These are phyloP conservation scores for Talaromyces pinophilus DNA, from an alignment of 2,329 filamentous ascomycete genomes.

Conservation along the genomic window DNA sequence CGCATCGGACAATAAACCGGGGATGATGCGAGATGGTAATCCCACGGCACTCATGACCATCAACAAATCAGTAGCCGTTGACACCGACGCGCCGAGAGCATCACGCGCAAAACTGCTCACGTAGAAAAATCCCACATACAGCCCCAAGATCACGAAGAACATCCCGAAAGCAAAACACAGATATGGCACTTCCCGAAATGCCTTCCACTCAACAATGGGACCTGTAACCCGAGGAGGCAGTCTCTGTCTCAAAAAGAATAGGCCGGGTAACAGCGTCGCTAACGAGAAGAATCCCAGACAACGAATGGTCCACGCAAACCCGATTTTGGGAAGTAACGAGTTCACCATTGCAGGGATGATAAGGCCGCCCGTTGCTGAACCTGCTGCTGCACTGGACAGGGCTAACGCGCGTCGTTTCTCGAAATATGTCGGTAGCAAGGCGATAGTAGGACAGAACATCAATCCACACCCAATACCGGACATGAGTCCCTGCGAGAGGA, in stretches of 20 bases:
- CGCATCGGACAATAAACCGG: conserved; percentile 40
- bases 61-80: conserved; percentile 60
- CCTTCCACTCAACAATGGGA: conserved; percentile 16
- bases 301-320: conserved; percentile 23
- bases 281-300: conserved; percentile 22
- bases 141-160: conserved; percentile 19
- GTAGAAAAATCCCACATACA: conserved; percentile 24
- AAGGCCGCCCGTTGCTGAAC: conserved; percentile 47
- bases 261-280: conserved; percentile 17
- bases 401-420: conserved; percentile 41
- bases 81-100: conserved; percentile 44
- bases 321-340: conserved; percentile 44
- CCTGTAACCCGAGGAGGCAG: conserved; percentile 16
- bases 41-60: conserved; percentile 67
- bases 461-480: conserved; percentile 47
- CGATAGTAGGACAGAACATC: conserved; percentile 44
- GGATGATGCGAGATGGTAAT: conserved; percentile 58
- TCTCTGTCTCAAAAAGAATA: conserved; percentile 18
- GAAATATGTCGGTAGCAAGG: conserved; percentile 48
- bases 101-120: conserved; percentile 28
- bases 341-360: conserved; percentile 50
- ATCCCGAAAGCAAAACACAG: conserved; percentile 19
- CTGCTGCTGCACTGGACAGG: conserved; percentile 40
- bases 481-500: conserved; percentile 50
- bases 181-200: conserved; percentile 22